These are phyloP conservation scores for Protomyces lactucae-debilis DNA, from an alignment of 1,139 yeast species.

Conservation along the genomic window DNA sequence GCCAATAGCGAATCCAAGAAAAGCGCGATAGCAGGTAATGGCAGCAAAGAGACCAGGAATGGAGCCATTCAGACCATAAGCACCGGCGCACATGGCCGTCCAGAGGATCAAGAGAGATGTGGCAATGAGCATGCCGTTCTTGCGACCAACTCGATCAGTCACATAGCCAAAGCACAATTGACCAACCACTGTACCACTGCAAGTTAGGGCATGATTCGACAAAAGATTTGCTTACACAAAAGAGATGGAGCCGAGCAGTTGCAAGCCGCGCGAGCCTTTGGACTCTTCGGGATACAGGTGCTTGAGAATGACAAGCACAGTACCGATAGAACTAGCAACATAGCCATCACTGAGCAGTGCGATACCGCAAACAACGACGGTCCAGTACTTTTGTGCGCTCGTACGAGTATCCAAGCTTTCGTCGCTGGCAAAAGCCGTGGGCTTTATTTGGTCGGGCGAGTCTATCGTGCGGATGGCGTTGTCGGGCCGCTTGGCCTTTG, in stretches of 20 bases:
- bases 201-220: not conserved
- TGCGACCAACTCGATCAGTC: constrained; percentile 74
- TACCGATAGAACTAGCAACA: constrained; percentile 51
- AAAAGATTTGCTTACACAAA: constrained; percentile 46
- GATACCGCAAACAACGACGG: constrained; percentile 83
- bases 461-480: constrained; percentile 5
- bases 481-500: not conserved
- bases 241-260: constrained; percentile 80
- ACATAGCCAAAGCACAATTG: constrained; percentile 72
- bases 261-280: constrained; percentile 59
- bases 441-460: constrained; percentile 6
- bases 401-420: constrained; percentile 11
- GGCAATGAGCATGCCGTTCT: constrained; percentile 72
- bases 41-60: constrained; percentile 73
- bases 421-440: constrained; percentile 3
- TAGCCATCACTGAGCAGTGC: constrained; percentile 60
- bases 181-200: constrained; percentile 82
- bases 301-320: constrained; percentile 65
- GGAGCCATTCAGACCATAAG: constrained; percentile 73
- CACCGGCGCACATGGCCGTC: constrained; percentile 64
- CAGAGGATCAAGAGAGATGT: constrained; percentile 63
- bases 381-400: constrained; percentile 45
- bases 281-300: constrained; percentile 61
- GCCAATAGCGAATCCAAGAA: constrained; percentile 70
- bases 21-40: constrained; percentile 75